Evolutionary conservation across 2,329 filamentous ascomycete genomes (phyloP), one percentile per base, ranked within the genome.

Genomic region (Stachybotrys elegans): DNA sequence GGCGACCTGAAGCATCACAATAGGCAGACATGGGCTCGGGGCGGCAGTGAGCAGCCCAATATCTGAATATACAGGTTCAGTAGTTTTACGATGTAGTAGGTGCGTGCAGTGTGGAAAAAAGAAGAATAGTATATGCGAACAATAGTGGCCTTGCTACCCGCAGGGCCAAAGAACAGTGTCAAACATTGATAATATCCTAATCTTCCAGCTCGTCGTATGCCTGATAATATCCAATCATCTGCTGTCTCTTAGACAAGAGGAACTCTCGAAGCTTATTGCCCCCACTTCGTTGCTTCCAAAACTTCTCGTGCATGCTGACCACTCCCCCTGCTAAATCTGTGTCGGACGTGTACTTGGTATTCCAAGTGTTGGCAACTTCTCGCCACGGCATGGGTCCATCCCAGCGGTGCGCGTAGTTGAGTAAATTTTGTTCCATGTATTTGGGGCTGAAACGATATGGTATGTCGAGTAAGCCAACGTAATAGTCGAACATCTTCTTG

Each of bases 381-480:
- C 27, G 22, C 42, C 42, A 44, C 5, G 42, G 42, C 42, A 44
- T 44, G n/a, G 42, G 22, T 7, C 42, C 42, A 6, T 44, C 34
- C 42, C 42, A 44, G 22, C 42, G 42, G 23, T 39, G 29, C 25
- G 42, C 42, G 23, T 44, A 44, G 42, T 44, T 44, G 22, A 44
- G 42, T 17, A 44, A 35, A 20, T 44, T 44, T 20, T 44, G 42
- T 20, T 44, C 42, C 12, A 22, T 17, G 34, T 39, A 44, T 20
- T 27, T 37, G 8, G 42, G 42, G 34, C 32, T 22, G 34, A 44
- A 44, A 14, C 42, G 42, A 22, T 31, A 8, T 9, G 11, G 13
- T n/a, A 44, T n/a, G 17, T 44, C 34, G 34, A 44, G 34, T 5
- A 44, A 23, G 11, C 21, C 35, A 9, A 44, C n/a, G 19, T 20